phyloP scores from a whole-genome alignment of 208 protist species.

The Crithidia expoeki region DNA sequence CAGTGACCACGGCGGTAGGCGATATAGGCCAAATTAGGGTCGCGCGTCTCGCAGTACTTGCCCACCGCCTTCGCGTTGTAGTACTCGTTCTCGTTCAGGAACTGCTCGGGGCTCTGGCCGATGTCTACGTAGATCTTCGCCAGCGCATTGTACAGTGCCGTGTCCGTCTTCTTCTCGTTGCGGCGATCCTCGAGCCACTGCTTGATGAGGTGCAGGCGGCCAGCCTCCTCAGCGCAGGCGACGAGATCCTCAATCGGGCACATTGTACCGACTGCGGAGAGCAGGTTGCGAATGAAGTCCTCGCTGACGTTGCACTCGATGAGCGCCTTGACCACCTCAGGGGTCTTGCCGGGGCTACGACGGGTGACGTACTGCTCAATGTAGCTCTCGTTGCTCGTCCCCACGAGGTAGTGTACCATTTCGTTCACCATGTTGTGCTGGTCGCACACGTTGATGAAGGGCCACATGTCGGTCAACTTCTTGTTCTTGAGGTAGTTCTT shows the following conservation, averaged over 20 bases:
- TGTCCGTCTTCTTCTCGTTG: slow-evolving; percentile 95
- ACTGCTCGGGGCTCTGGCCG: slow-evolving; percentile 96
- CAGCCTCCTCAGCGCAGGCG: slow-evolving; percentile 74
- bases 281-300: slow-evolving; percentile 96
- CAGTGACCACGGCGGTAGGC: slow-evolving; percentile 96
- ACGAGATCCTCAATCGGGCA: slow-evolving; percentile 94
- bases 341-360: slow-evolving; percentile 97
- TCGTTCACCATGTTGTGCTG: slow-evolving; percentile 98
- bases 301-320: slow-evolving; percentile 98
- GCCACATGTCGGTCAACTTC: slow-evolving; percentile 97
- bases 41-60: slow-evolving; percentile 99
- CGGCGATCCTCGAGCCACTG: slow-evolving; percentile 98
- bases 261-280: slow-evolving; percentile 95
- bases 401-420: slow-evolving; percentile 97
- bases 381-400: slow-evolving; percentile 95
- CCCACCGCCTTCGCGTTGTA: slow-evolving; percentile 97
- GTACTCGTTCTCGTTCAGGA: slow-evolving; percentile 97
- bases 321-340: slow-evolving; percentile 97
- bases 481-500: slow-evolving; percentile 99
- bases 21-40: slow-evolving; percentile 98
- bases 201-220: slow-evolving; percentile 97
- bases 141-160: slow-evolving; percentile 98
- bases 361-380: slow-evolving; percentile 98
- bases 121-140: slow-evolving; percentile 99
- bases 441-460: slow-evolving; percentile 99